These are phyloP conservation scores for Coix lacrymajobi DNA, from an alignment of 176 grass and related monocot species.

Conservation along the genomic window DNA sequence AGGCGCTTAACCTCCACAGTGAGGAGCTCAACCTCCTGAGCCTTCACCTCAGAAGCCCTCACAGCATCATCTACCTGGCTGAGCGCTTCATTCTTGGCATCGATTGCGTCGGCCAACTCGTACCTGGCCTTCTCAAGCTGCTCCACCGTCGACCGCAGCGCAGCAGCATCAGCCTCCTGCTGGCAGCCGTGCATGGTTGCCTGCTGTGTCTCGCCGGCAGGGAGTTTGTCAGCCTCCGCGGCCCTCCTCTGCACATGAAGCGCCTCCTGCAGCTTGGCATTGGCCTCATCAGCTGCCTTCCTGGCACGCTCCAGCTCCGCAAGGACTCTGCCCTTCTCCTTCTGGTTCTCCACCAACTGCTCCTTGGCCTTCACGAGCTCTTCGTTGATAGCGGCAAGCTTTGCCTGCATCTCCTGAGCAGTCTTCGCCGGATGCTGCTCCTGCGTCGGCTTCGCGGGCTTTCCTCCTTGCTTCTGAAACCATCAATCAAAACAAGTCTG, in stretches of 20 bases:
- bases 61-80: slow-evolving; percentile 57
- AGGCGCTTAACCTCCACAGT: slow-evolving; percentile 49
- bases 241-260: slow-evolving; percentile 36
- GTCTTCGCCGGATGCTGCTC: slow-evolving; percentile 33
- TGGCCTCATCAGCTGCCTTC: slow-evolving; percentile 53
- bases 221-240: slow-evolving; percentile 26
- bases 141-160: slow-evolving; percentile 38
- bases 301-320: slow-evolving; percentile 61
- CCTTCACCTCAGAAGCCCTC: slow-evolving; percentile 48
- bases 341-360: slow-evolving; percentile 54
- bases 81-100: slow-evolving; percentile 67
- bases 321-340: slow-evolving; percentile 47
- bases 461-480: slow-evolving; percentile 51
- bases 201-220: slow-evolving; percentile 22
- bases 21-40: slow-evolving; percentile 51
- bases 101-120: slow-evolving; percentile 52
- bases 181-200: slow-evolving; percentile 56
- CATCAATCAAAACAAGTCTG: background rate
- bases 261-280: slow-evolving; percentile 57
- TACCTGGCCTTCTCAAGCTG: slow-evolving; percentile 72
- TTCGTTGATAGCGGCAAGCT: slow-evolving; percentile 43
- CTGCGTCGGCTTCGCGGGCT: slow-evolving; percentile 22
- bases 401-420: slow-evolving; percentile 46
- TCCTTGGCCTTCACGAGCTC: slow-evolving; percentile 58
- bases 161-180: slow-evolving; percentile 42